A percentile compares a stretch with the other conserved stretches of the same genome.
Conservation (phyloP, 768 basidiomycete genomes). For the Russula foetens region DNA sequence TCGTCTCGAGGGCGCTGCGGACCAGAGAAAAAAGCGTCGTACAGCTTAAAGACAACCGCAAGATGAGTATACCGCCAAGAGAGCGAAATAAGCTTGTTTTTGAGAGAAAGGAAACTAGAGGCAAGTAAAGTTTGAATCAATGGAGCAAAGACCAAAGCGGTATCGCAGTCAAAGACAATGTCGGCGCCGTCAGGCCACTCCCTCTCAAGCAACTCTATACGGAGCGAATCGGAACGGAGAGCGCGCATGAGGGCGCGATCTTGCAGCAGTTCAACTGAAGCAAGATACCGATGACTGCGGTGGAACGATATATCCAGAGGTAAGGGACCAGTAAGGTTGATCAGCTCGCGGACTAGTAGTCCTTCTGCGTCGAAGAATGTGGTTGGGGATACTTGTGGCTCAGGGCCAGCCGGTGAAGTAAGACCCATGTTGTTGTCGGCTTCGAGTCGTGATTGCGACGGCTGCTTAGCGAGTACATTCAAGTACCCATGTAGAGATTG, state of each 20-base stretch:
- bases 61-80: constrained; percentile 58
- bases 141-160: constrained; percentile 44
- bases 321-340: background rate
- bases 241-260: constrained; percentile 50
- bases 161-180: constrained; percentile 57
- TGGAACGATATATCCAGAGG: constrained; percentile 22
- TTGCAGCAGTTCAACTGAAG: constrained; percentile 61
- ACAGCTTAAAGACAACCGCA: constrained; percentile 46
- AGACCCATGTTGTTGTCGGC: background rate
- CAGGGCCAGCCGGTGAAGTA: background rate
- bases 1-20: constrained; percentile 45
- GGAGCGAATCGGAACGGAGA: constrained; percentile 37
- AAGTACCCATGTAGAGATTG: constrained; percentile 12
- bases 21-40: constrained; percentile 6
- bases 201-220: constrained; percentile 57
- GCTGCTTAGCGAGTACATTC: constrained; percentile 35
- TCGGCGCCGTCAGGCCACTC: constrained; percentile 51
- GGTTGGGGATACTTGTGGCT: background rate
- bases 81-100: constrained; percentile 37
- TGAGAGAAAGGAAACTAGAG: constrained; percentile 37
- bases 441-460: constrained; percentile 27
- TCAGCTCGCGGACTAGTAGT: constrained; percentile 1
- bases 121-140: constrained; percentile 38
- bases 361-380: background rate
- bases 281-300: constrained; percentile 53